These are phyloP conservation scores for Fragosphaeria purpurea DNA, from an alignment of 2,329 filamentous ascomycete species.

Conservation along the genomic window DNA sequence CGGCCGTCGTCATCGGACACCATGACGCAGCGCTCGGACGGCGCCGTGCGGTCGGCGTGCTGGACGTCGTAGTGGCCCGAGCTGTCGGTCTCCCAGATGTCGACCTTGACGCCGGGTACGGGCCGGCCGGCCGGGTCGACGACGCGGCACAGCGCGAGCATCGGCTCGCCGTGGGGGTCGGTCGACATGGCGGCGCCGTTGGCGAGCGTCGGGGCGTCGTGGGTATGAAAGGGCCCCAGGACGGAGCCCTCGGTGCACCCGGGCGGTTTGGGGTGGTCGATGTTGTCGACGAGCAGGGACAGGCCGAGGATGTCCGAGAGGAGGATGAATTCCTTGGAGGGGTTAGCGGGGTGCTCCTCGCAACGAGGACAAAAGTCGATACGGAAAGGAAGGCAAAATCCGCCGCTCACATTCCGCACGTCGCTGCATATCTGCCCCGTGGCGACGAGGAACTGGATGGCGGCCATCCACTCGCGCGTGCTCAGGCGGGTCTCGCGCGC, in stretches of 20 bases:
- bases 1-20: conserved; percentile 56
- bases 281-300: conserved; percentile 69
- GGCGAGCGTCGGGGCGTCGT: conserved; percentile 52
- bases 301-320: conserved; percentile 72
- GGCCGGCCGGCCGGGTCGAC: conserved; percentile 54
- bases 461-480: conserved; percentile 69
- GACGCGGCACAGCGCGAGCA: conserved; percentile 65
- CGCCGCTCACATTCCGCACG: conserved; percentile 53
- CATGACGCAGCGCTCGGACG: conserved; percentile 61
- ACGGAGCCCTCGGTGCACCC: conserved; percentile 67
- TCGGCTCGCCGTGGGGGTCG: conserved; percentile 58
- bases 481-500: conserved; percentile 67
- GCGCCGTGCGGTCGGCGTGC: conserved; percentile 50
- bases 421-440: conserved; percentile 66
- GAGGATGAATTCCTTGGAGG: conserved; percentile 63
- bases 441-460: conserved; percentile 58
- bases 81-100: conserved; percentile 79
- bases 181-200: conserved; percentile 55
- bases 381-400: not conserved
- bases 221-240: conserved; percentile 73
- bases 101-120: conserved; percentile 57
- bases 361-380: no score
- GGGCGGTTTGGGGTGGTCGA: conserved; percentile 71
- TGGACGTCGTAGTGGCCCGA: conserved; percentile 79
- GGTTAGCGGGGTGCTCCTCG: no score